Conservation (phyloP, 257 asterid species). For the Rauvolfia tetraphylla region DNA sequence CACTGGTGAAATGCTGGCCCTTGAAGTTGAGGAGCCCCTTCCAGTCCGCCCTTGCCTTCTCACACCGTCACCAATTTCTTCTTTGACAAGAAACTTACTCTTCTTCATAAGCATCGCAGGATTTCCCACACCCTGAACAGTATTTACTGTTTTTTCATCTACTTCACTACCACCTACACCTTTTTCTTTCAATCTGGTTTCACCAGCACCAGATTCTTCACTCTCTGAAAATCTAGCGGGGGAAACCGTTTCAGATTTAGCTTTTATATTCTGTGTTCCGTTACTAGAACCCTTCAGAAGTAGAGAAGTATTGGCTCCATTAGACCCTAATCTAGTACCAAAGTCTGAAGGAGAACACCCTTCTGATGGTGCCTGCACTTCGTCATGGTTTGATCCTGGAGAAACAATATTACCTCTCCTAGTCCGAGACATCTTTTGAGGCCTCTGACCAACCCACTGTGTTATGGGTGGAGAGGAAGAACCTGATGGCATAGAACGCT, state of each 20-base stretch:
- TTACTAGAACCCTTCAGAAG: slow-evolving; percentile 48
- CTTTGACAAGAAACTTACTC: slow-evolving; percentile 61
- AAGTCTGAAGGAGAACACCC: slow-evolving; percentile 80
- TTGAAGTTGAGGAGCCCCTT: slow-evolving; percentile 71
- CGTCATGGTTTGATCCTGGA: slow-evolving; percentile 83
- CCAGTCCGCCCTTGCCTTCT: slow-evolving; percentile 93
- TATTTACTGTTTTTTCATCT: slow-evolving; percentile 53
- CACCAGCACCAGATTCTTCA: slow-evolving; percentile 93
- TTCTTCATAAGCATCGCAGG: slow-evolving; percentile 49
- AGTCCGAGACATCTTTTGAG: slow-evolving; percentile 85
- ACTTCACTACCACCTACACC: slow-evolving; percentile 41
- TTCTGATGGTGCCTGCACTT: slow-evolving; percentile 66
- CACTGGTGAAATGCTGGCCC: slow-evolving; percentile 78
- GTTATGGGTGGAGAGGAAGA: slow-evolving; percentile 95
- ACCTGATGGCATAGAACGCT: slow-evolving; percentile 70
- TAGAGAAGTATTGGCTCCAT: slow-evolving; percentile 51
- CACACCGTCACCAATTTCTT: slow-evolving; percentile 74
- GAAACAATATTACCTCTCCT: slow-evolving; percentile 84
- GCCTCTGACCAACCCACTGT: slow-evolving; percentile 97
- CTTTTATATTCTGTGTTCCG: slow-evolving; percentile 50
- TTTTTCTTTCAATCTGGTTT: slow-evolving; percentile 61
- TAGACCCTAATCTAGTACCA: slow-evolving; percentile 57
- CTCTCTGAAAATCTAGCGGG: slow-evolving; percentile 83
- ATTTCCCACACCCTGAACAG: slow-evolving; percentile 52
- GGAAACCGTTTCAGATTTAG: slow-evolving; percentile 55